Conservation (phyloP, 2,329 filamentous ascomycete species). For the Sporothrix variecibatus region DNA sequence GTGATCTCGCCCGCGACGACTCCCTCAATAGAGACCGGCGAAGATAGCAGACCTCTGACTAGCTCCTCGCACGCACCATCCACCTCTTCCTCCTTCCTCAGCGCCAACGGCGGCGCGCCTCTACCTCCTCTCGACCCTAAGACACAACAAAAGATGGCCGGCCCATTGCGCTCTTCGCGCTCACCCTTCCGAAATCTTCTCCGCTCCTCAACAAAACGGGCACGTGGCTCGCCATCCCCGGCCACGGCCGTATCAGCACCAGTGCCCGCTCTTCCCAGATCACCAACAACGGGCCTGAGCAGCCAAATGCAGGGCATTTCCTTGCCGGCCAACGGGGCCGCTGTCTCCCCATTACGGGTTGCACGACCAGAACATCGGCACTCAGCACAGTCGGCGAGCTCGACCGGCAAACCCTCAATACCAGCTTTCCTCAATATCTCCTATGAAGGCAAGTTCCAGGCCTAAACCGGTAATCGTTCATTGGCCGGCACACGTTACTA, state of each 20-base stretch:
- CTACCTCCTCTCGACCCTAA: background rate
- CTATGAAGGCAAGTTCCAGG: conserved; percentile 46
- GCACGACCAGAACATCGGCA: background rate
- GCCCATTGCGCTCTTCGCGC: conserved; percentile 22
- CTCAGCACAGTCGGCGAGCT: conserved; percentile 10
- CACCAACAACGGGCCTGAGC: conserved; percentile 22
- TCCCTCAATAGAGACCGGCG: background rate
- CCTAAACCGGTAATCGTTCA: background rate
- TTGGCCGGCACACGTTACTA: background rate
- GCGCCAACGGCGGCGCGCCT: conserved; percentile 20
- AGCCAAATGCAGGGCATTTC: conserved; percentile 22
- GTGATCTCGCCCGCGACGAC: background rate
- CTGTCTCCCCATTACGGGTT: conserved; percentile 26
- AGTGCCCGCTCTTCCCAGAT: conserved; percentile 29
- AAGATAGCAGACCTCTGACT: conserved; percentile 9
- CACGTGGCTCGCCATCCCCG: conserved; percentile 36
- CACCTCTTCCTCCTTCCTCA: conserved; percentile 16
- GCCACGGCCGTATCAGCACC: conserved; percentile 15
- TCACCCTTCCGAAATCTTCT: conserved; percentile 38
- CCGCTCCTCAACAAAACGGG: conserved; percentile 37
- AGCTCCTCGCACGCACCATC: background rate
- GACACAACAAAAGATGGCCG: conserved; percentile 25
- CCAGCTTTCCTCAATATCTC: conserved; percentile 28
- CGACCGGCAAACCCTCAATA: conserved; percentile 36
- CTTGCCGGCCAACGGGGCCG: conserved; percentile 14